phyloP scores from a whole-genome alignment of 805 yeast species.

The Komagataella phaffii region DNA sequence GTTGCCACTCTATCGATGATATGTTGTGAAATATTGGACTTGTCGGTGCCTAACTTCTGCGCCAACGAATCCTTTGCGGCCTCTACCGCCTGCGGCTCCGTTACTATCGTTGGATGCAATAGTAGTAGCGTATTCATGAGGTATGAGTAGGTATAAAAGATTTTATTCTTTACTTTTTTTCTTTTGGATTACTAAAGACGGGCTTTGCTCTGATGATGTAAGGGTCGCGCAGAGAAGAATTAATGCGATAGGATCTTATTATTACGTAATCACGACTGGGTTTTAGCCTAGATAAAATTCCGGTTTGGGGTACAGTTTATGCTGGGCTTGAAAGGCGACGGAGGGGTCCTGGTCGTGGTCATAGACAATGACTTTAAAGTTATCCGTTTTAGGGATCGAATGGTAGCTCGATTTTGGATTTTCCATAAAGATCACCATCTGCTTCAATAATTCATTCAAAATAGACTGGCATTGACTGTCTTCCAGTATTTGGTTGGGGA shows the following conservation, averaged over 20 bases:
- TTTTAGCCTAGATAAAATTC: neutral
- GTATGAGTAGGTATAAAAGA: neutral
- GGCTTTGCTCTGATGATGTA: neutral
- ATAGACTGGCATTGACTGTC: neutral
- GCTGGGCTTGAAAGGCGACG: neutral
- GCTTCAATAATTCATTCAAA: neutral
- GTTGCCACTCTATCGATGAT: slow-evolving; percentile 46
- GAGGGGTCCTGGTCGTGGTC: neutral
- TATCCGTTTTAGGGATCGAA: neutral
- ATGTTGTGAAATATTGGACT: slow-evolving; percentile 28
- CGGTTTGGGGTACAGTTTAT: neutral
- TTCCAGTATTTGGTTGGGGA: neutral
- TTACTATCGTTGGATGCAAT: slow-evolving; percentile 56
- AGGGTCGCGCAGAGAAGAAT: neutral
- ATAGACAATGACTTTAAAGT: neutral
- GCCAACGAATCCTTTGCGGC: slow-evolving; percentile 20
- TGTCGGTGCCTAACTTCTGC: slow-evolving; percentile 12
- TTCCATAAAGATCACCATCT: neutral
- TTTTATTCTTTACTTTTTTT: neutral
- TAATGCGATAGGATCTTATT: neutral
- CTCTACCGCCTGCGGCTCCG: slow-evolving; percentile 34
- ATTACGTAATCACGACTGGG: neutral
- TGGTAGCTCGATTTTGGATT: neutral
- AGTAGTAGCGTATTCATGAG: slow-evolving; percentile 23
- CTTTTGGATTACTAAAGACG: neutral